Percentiles rank a stretch among this genome's conserved stretches.
phyloP scores from a whole-genome alignment of 176 grass and related monocot species.

The Aechmea fasciata region DNA sequence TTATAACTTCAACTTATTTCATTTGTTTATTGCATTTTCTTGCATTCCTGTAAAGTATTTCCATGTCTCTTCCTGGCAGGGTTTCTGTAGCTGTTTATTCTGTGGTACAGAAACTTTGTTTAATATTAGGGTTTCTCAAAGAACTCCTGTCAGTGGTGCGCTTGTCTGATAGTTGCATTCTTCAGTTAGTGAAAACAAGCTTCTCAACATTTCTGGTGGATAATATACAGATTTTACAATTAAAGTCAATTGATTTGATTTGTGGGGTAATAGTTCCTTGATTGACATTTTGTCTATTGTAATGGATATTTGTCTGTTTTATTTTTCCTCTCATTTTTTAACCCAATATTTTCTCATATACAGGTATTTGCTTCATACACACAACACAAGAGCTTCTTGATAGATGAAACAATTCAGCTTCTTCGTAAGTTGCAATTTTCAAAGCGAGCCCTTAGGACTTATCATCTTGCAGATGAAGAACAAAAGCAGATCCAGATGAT shows the following conservation, averaged over 20 bases:
- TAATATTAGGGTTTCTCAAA: constrained; percentile 87
- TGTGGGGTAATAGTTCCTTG: constrained; percentile 43
- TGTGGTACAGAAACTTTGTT: constrained; percentile 86
- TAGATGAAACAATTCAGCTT: constrained; percentile 93
- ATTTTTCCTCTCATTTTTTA: constrained; percentile 5
- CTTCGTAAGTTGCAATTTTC: constrained; percentile 89
- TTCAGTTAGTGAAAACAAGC: constrained; percentile 94
- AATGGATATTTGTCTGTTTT: background rate
- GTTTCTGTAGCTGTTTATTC: constrained; percentile 58
- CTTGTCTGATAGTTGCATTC: constrained; percentile 87
- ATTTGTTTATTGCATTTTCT: constrained; percentile 15
- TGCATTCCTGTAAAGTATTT: constrained; percentile 10
- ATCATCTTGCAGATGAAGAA: constrained; percentile 90
- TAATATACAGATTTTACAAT: constrained; percentile 89
- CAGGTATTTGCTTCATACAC: constrained; percentile 88
- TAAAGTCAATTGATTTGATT: constrained; percentile 84
- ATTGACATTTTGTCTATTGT: background rate
- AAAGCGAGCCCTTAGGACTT: constrained; percentile 76
- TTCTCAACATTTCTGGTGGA: constrained; percentile 98
- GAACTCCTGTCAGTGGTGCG: constrained; percentile 71
- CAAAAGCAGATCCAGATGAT: constrained; percentile 99
- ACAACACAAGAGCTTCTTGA: constrained; percentile 76
- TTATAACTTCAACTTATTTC: constrained; percentile 15
- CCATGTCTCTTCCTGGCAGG: constrained; percentile 37
- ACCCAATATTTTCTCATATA: constrained; percentile 16